phyloP scores from a whole-genome alignment of 768 basidiomycete genomes.

The Leucosporidium scottii region DNA sequence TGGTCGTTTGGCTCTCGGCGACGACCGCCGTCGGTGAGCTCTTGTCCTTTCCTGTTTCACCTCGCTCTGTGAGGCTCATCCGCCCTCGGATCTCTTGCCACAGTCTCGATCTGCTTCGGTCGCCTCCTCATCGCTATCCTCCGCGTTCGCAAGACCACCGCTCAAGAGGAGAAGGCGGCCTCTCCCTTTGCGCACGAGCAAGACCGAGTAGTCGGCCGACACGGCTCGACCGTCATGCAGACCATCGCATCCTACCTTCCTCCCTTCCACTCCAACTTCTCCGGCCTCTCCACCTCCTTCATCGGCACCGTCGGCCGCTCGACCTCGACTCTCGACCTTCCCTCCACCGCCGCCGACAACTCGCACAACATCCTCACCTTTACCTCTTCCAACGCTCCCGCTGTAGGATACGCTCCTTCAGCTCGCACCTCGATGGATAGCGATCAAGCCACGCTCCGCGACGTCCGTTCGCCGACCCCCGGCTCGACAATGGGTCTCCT shows the following conservation, averaged over 20 bases:
- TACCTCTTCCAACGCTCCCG: background rate
- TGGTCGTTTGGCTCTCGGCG: constrained; percentile 13
- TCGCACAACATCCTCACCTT: background rate
- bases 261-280: constrained; percentile 18
- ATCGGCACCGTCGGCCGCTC: constrained; percentile 17
- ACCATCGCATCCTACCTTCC: background rate
- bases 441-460: background rate
- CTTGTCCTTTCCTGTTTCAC: no score
- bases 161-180: background rate
- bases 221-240: background rate
- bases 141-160: constrained; percentile 23
- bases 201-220: background rate
- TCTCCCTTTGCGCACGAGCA: constrained; percentile 1
- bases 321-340: background rate
- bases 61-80: background rate
- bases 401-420: background rate
- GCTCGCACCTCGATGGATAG: constrained; percentile 7
- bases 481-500: constrained; percentile 19
- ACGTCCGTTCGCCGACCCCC: constrained; percentile 25
- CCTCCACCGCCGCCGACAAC: background rate
- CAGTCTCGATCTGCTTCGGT: constrained; percentile 22
- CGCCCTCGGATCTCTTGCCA: constrained; percentile 27
- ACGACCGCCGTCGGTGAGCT: constrained; percentile 8
- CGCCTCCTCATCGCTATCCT: constrained; percentile 40
- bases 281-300: constrained; percentile 24